Evolutionary conservation across 2,329 filamentous ascomycete species (phyloP).

Genomic region (Scytalidium lignicola): DNA sequence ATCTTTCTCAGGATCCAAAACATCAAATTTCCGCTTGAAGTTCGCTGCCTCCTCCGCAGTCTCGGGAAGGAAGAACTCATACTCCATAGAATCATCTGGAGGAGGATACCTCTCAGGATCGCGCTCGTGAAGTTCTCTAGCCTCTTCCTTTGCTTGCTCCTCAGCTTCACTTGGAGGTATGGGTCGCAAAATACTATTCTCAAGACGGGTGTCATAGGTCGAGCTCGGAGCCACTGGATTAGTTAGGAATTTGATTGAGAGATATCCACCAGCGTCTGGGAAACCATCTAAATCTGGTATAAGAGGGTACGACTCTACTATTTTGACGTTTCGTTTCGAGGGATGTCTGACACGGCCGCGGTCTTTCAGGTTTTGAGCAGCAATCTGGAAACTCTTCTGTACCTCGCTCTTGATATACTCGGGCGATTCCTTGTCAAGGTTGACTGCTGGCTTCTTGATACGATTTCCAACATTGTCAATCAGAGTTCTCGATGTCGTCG

Average conservation of each 20-base stretch:
- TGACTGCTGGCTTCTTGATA: conserved; percentile 40
- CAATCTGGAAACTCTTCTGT: conserved; percentile 53
- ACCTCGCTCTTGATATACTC: conserved; percentile 66
- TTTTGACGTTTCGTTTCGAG: conserved; percentile 48
- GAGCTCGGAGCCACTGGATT: conserved; percentile 52
- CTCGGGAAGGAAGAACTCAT: conserved; percentile 61
- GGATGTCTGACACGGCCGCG: conserved; percentile 51
- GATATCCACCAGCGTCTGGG: conserved; percentile 64
- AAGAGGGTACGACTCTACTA: conserved; percentile 56
- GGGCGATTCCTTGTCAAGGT: conserved; percentile 52
- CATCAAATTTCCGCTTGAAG: conserved; percentile 58
- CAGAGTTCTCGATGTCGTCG: conserved; percentile 47
- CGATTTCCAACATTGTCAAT: conserved; percentile 33
- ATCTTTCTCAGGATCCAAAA: conserved; percentile 49
- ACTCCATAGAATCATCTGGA: conserved; percentile 56
- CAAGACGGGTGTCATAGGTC: conserved; percentile 55
- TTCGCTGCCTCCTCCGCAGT: conserved; percentile 40
- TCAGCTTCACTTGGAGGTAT: conserved; percentile 51
- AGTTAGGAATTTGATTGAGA: conserved; percentile 63
- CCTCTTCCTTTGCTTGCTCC: conserved; percentile 37
- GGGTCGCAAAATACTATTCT: conserved; percentile 57
- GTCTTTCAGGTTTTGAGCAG: conserved; percentile 49
- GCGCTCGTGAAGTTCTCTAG: conserved; percentile 48
- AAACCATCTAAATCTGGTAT: conserved; percentile 64
- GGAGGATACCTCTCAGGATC: conserved; percentile 52